Base-by-base conservation (phyloP, 345 rosid genomes). In the Geranium brycei region DNA sequence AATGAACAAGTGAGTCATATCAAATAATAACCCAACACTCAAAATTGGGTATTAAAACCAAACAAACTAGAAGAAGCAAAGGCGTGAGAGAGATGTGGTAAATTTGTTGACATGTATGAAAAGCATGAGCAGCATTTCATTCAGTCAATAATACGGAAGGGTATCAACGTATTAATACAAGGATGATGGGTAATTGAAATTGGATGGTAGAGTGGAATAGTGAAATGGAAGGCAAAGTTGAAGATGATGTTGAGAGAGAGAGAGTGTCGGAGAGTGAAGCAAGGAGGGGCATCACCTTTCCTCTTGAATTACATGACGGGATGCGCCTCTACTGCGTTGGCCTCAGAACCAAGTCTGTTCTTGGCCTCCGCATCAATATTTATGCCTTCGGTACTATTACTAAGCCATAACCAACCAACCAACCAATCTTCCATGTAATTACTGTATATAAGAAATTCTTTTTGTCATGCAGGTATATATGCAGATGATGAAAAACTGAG, bases 261-360 rank as follows among this genome's bases (percentile, higher is more conserved):
- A 35, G 0, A 35, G 10, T 35, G 41, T 4, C 3, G 2, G 81
- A 76, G 64, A 71, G 78, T 17, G 86, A 84, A 71, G 79, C 81
- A 2, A 80, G 80, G 59, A 76, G 81, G 0, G 83, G 83, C 41
- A 35, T 79, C 55, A 62, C 85, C 0, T 84, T 78, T 64, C 85
- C 83, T 0, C 81, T 81, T 40, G 72, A 65, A 71, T 38, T 76
- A 72, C 77, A 67, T 73, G 82, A 80, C 65, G 89, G 83, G 74
- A 80, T 74, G 76, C 77, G 68, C 58, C 31, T 78, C 69, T 35
- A 38, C 59, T 66, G 69, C 35, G 71, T 71, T 63, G 80, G 84
- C 16, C 11, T 82, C 67, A 71, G 78, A 74, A 80, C 73, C 75
- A 82, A 76, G 68, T 76, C 81, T 41, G 58, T 78, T 69, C 81